Conservation (phyloP, 768 basidiomycete species). For the Galerina marginata region DNA sequence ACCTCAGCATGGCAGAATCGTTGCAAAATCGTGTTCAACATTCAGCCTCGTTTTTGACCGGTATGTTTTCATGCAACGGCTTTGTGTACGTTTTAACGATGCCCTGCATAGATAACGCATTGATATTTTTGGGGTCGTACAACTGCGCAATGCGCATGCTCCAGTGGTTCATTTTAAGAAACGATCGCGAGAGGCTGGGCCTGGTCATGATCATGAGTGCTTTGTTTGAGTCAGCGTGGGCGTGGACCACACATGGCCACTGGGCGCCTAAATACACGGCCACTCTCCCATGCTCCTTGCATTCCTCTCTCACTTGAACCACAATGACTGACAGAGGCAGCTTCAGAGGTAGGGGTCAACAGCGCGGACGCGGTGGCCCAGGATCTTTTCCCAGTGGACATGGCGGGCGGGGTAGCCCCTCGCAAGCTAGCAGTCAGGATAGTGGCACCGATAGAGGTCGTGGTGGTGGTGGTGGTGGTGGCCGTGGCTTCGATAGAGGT, state of each 20-base stretch:
- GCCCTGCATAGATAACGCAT: too few species aligned
- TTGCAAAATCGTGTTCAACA: too few species aligned
- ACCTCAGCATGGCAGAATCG: too few species aligned
- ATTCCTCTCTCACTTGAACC: constrained; percentile 9
- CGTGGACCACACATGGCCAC: not conserved
- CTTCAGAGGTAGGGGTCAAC: constrained; percentile 28
- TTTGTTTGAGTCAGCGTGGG: not conserved
- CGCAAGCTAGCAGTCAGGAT: not conserved
- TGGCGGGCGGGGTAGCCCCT: constrained; percentile 9
- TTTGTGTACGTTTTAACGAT: too few species aligned
- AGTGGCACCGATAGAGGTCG: not conserved
- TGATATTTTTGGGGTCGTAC: too few species aligned
- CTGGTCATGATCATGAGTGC: not conserved
- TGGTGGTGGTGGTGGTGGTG: constrained; percentile 13
- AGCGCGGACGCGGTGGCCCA: constrained; percentile 28
- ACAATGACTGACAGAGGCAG: constrained; percentile 35
- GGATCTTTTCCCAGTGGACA: constrained; percentile 16
- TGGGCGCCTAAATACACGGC: constrained; percentile 9
- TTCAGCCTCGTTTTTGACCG: too few species aligned
- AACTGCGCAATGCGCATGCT: too few species aligned
- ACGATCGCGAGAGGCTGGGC: too few species aligned
- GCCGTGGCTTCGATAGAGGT: constrained; percentile 22
- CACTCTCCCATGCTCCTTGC: not conserved
- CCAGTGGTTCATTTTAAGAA: too few species aligned
- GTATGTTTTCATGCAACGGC: too few species aligned